These are phyloP conservation scores for Sarocladium strictum DNA, from an alignment of 2,329 filamentous ascomycete species.

Conservation along the genomic window DNA sequence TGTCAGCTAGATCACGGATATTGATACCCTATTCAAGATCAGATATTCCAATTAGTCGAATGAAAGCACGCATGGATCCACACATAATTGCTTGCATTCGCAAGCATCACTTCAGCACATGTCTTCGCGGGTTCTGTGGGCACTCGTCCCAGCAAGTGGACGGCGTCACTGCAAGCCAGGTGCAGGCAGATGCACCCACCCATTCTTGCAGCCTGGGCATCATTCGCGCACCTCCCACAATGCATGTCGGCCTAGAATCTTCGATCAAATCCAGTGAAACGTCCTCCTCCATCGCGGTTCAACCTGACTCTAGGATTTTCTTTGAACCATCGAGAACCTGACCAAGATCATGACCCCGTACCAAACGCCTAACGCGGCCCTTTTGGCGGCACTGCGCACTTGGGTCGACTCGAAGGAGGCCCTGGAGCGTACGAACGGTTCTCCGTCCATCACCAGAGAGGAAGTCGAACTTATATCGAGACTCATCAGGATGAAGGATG, in stretches of 20 bases:
- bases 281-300: not conserved
- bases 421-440: slow-evolving; percentile 22
- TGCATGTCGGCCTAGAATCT: not conserved
- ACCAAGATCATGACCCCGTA: not conserved
- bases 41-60: not conserved
- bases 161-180: not conserved
- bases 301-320: not conserved
- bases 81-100: no score
- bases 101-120: not conserved
- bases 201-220: not conserved
- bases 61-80: no score
- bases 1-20: not conserved
- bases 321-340: no score
- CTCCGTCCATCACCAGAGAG: slow-evolving; percentile 30
- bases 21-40: not conserved
- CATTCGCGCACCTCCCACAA: not conserved
- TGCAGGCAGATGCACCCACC: not conserved
- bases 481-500: slow-evolving; percentile 27
- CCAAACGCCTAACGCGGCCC: slow-evolving; percentile 13
- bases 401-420: slow-evolving; percentile 36
- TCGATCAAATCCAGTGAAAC: not conserved
- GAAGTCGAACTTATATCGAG: slow-evolving; percentile 31
- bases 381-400: slow-evolving; percentile 29
- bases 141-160: no score
- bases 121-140: not conserved